Evolutionary conservation across 2,329 filamentous ascomycete species (phyloP), one percentile per base, ranked within the genome.

Genomic region (Trichoderma hamatum): DNA sequence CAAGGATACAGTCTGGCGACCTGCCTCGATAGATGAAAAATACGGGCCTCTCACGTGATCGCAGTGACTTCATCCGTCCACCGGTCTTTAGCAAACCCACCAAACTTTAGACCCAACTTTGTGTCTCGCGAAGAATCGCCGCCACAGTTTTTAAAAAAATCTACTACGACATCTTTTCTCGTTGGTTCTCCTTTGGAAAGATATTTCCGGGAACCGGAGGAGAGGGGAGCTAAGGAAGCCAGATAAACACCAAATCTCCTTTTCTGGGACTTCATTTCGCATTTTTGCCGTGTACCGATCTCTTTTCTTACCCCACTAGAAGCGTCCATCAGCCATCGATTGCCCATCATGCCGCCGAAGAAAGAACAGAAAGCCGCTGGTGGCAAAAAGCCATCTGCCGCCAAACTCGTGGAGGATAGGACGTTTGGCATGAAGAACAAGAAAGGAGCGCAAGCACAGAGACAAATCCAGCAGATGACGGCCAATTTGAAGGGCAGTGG

Each of bases 351-450:
- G 92, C 84, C 92, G 79, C 92, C 92, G 70, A 94, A 94, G 80
- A 86, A 86, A 75, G 79, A 81, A 3, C 6, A 19, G 69, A 84
- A 87, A 67, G 84, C 76, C 68, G 82, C 76, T 67, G 83, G 76
- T 74, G 84, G 82, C 79, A 89, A 89, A 82, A 88, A 87, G 82
- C 79, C 83, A 68, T 78, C 83, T 26, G 80, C 83, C 70, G 75
- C 83, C 74, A 93, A 93, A 83, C 76, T 85, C 55, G 92, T 94
- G 72, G 93, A 96, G 72, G 96, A 99, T 85, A 96, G 95, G 84
- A 97, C 96, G 60, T 99, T 99, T 86, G 96, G 96, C 76, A 98
- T 99, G 96, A 99, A 99, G 84, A 99, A 99, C 79, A 99, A 99
- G 85, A 99, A 97, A 86, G 96, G 96, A 74, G 91, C 89, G 69